Evolutionary conservation across 208 protist species (phyloP), one percentile per base, ranked within the genome.

Genomic region (Acanthamoeba triangularis): DNA sequence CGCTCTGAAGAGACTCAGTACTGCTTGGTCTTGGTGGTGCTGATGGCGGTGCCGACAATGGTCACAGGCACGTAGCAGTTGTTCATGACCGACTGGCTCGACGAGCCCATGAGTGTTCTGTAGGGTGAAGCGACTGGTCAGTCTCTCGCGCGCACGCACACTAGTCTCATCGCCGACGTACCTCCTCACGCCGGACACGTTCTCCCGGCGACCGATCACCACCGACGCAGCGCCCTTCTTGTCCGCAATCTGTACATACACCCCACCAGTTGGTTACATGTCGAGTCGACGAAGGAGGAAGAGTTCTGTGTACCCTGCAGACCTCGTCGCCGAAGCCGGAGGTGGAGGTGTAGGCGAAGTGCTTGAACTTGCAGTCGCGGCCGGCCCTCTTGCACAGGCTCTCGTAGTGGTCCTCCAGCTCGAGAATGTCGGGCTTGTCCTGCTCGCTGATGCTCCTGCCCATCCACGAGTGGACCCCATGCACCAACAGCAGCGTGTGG

Each of bases 291-390:
- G n/a, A n/a, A n/a, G n/a, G n/a, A n/a, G 10, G 5, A 76, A 37
- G 56, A 16, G 56, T n/a, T n/a, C n/a, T n/a, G 33, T 16, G 78
- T 87, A 87, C 78, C 41, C 49, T 59, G 78, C 78, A 87, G 1
- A 87, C 78, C 18, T 87, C 47, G 47, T 87, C 78, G 30, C 78
- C 78, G 30, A 87, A 87, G 3, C 49, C 49, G 0, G 78, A 63
- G 47, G 78, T 87, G 18, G 47, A 30, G 47, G 78, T 87, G 47
- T 87, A 87, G 28, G 47, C 6, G 49, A 87, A 87, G 78, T 87
- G 78, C 78, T 87, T 87, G 78, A 87, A 87, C 78, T 87, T 52
- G 78, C 78, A 87, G 49, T 87, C 78, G 47, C 78, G 78, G 14
- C 78, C 78, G 7, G 78, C 78, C 30, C 20, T 54, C 78, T 87